A percentile compares a stretch with the other conserved stretches of the same genome.
These are phyloP conservation scores for Teratosphaeria pseudoeucalypti DNA, from an alignment of 2,329 filamentous ascomycete species.

Conservation along the genomic window DNA sequence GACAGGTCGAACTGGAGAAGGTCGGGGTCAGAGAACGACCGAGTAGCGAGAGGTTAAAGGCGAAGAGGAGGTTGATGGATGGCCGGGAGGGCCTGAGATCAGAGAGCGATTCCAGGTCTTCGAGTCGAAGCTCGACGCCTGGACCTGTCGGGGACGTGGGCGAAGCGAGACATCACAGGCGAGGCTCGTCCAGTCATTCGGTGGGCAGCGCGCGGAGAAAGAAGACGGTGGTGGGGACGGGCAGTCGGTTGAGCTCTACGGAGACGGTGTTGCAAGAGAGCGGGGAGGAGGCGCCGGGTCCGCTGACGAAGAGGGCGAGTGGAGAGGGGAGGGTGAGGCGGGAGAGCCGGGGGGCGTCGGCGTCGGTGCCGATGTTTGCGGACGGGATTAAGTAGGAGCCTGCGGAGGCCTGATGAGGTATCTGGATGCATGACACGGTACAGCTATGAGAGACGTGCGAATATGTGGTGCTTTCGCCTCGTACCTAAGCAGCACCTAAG, in stretches of 20 bases:
- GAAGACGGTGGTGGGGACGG: conserved; percentile 8
- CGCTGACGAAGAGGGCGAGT: not conserved
- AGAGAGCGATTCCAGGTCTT: conserved; percentile 12
- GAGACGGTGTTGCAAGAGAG: conserved; percentile 18
- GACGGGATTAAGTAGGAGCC: conserved; percentile 17
- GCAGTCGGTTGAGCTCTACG: conserved; percentile 18
- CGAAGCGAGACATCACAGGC: conserved; percentile 15
- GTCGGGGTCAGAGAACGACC: conserved; percentile 19
- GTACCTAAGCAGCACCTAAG: too few species aligned
- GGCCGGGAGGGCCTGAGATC: conserved; percentile 3
- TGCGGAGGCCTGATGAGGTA: conserved; percentile 6
- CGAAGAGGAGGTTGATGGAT: conserved; percentile 13
- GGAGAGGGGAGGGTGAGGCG: not conserved
- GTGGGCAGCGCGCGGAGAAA: conserved; percentile 4
- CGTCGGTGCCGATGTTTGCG: conserved; percentile 8
- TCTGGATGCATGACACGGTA: not conserved
- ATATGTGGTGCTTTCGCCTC: too few species aligned
- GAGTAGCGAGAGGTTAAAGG: conserved; percentile 8
- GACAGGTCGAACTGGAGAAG: conserved; percentile 21
- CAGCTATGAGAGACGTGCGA: too few species aligned
- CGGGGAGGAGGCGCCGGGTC: not conserved
- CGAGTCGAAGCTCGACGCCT: conserved; percentile 15
- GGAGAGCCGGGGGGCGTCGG: not conserved
- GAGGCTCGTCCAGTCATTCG: not conserved
- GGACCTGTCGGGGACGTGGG: conserved; percentile 13